Evolutionary conservation across 208 protist species (phyloP), one percentile per base, ranked within the genome.

Genomic region (Leishmania tropica): DNA sequence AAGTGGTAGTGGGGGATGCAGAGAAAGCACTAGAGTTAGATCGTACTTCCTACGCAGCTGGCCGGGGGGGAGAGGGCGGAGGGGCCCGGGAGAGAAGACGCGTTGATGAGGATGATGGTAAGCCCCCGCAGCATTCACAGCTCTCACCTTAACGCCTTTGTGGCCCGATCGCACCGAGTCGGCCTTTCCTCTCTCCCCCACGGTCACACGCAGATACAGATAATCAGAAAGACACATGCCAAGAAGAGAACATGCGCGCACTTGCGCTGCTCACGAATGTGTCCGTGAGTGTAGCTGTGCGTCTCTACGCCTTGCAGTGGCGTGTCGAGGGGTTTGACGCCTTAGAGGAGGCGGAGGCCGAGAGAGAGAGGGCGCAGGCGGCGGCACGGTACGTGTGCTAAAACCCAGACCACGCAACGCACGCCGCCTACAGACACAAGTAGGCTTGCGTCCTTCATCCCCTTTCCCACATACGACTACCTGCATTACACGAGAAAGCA

Each of bases 401-500:
- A 19, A 17, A 31, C 17, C 6, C 62, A 37, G 62, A 67, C 62
- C 62, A 17, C 28, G 19, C 19, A 15, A 17, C 62, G 28, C 62
- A 21, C 15, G 56, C 17, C 21, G 8, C 13, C 56, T n/a, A 7
- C 56, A 62, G 24, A 62, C 56, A 10, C 17, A 17, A 47, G 65
- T 3, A 31, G 15, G 5, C 28, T 19, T 28, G 35, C 40, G 17
- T 40, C 15, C 40, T 0, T 13, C 65, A 42, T 71, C 65, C 31
- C 62, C 31, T 17, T n/a, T 60, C 56, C 3, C 62, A 31, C 10
- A n/a, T 45, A 47, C 37, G 37, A 28, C 65, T 31, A n/a, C 35
- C 37, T 71, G 65, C 17, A 40, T 71, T n/a, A 71, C 65, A 71
- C 65, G 40, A 48, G 65, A 71, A 28, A 71, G 65, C 48, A 47